phyloP scores from a whole-genome alignment of 306 rosid genomes.

The Argentina anserina region DNA sequence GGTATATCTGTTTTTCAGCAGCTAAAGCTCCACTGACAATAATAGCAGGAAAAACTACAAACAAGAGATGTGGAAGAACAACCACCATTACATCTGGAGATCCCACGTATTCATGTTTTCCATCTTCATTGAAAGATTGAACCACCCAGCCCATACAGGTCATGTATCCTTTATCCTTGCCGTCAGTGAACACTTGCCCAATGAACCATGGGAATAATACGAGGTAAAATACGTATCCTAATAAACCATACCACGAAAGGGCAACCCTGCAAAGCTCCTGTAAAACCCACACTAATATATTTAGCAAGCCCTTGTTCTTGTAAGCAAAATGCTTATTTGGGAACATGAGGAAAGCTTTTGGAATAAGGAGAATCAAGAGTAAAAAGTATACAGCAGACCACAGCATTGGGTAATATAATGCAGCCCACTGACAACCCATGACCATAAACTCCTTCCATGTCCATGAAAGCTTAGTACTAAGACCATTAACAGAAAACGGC shows the following conservation, averaged over 20 bases:
- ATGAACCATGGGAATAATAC: conserved; percentile 70
- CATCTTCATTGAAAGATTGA: conserved; percentile 37
- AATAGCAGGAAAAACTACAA: conserved; percentile 72
- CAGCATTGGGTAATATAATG: conserved; percentile 67
- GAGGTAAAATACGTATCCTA: conserved; percentile 72
- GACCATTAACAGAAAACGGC: conserved; percentile 89
- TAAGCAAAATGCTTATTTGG: conserved; percentile 50
- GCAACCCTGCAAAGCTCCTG: conserved; percentile 69
- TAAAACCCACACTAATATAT: conserved; percentile 56
- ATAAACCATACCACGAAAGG: conserved; percentile 58
- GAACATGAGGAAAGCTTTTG: conserved; percentile 59
- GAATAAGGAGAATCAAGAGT: conserved; percentile 63
- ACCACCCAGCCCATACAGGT: conserved; percentile 87
- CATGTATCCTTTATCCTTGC: conserved; percentile 59
- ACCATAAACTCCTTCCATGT: conserved; percentile 84
- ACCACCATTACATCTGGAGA: conserved; percentile 79
- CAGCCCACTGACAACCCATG: conserved; percentile 89
- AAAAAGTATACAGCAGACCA: conserved; percentile 52
- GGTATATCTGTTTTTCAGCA: conserved; percentile 55
- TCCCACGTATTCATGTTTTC: conserved; percentile 61
- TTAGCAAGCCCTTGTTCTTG: conserved; percentile 50
- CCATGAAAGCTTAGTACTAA: conserved; percentile 60
- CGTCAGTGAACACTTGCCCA: conserved; percentile 71
- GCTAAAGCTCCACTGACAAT: conserved; percentile 48
- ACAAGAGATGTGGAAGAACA: conserved; percentile 79